Evolutionary conservation across 148 eudicot species (phyloP), one percentile per base, ranked within the genome.

Genomic region (Chenopodium album): DNA sequence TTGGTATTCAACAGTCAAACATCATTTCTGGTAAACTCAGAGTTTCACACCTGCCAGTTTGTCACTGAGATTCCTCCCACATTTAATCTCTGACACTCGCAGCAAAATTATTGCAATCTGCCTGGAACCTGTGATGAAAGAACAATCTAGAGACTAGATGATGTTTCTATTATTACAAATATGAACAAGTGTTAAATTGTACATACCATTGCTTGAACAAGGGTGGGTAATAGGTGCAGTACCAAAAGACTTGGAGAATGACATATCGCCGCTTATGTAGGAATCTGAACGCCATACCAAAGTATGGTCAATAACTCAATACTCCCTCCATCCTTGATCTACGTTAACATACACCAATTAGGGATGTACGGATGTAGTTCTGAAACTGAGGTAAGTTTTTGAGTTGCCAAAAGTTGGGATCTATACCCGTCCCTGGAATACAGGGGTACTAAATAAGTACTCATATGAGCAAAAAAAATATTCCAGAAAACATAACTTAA

Each of bases 41-140:
- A 41, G 74, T 37, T 71, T 26, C 23, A 47, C 52, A 73, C 19
- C 59, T 73, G 76, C 52, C 59, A 46, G 31, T 26, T 22, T 73
- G 60, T 47, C 31, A 46, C 19, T 4, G 2, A 73, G 76, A 73
- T 73, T 73, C 76, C 76, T 23, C 28, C 75, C 28, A 72, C 54
- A 71, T 44, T n/a, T 41, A 4, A 20, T 32, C 22, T 28, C 70
- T 16, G 72, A 32, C 20, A 32, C 46, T 69, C 46, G 6, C 46
- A 31, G 46, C 46, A 32, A 69, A 5, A 32, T 32, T 10, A 69
- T 32, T 34, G 20, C 60, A 2, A 4, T 56, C 60, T 56, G 60
- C 60, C 20, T 0, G 20, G 7, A 56, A 62, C 65, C 26, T 62
- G 26, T 62, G 26, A 62, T 56, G 17, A 56, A 22, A 62, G 65